Conservation (phyloP, 495 filamentous ascomycete genomes). For the Penicillium bovifimosum region DNA sequence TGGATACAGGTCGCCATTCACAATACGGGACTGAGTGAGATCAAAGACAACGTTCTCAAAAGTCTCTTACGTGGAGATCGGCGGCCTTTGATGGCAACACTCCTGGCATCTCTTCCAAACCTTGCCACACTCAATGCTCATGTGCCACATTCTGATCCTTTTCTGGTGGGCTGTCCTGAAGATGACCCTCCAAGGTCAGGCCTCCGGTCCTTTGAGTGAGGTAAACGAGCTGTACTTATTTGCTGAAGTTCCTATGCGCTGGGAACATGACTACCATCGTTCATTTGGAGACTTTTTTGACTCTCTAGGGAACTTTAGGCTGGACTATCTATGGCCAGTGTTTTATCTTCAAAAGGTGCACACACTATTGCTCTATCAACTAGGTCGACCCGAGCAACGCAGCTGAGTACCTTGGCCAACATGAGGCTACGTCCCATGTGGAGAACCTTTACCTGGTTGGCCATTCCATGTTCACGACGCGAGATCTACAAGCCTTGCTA, state of each 20-base stretch:
- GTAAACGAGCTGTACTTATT: background rate
- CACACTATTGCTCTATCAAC: background rate
- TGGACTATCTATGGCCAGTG: background rate
- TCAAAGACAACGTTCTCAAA: background rate
- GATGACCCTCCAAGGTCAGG: background rate
- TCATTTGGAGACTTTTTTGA: too few species aligned
- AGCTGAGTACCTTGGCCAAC: background rate
- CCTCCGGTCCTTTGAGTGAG: background rate
- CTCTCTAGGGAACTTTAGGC: background rate
- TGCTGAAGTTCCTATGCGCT: background rate
- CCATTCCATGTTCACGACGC: background rate
- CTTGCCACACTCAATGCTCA: background rate
- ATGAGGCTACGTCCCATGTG: background rate
- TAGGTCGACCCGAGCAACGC: background rate
- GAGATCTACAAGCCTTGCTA: background rate
- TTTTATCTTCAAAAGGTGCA: background rate
- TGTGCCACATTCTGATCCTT: background rate
- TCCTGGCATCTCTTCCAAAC: background rate
- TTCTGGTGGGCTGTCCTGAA: background rate
- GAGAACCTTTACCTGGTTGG: background rate
- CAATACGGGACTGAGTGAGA: background rate
- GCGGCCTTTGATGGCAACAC: background rate
- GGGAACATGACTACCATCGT: too few species aligned
- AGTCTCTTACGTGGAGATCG: background rate
- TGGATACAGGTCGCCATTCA: background rate